Base-by-base conservation (phyloP, 345 rosid genomes). In the Erodium maritimum region DNA sequence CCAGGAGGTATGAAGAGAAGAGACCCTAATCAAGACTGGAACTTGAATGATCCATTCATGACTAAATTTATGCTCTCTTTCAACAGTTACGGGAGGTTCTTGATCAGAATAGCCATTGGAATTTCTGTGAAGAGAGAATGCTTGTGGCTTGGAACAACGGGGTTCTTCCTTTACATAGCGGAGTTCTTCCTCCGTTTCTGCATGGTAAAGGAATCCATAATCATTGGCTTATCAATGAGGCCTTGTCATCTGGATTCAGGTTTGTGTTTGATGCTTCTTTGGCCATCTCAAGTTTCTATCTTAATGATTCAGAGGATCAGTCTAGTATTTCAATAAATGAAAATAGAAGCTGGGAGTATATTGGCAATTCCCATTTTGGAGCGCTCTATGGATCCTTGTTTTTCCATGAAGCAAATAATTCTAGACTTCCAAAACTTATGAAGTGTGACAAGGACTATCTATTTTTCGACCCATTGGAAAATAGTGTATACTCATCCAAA, bases 131-230 rank as follows among this genome's bases (percentile, higher is more conserved):
- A 29, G 68, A 72, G 64, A 83, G 64, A 66, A 67, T 79, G 82
- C 68, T 87, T 33, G 54, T 80, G 71, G 99, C 96, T 3, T 93
- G 96, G 99, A 93, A 85, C 71, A 77, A 67, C 25, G 62, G 72
- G 19, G 78, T 72, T 55, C 1, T 64, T 14, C 88, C 91, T 19
- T 77, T 86, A 57, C 79, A 89, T 52, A 73, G 80, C 58, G 94
- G 88, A 54, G 86, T 83, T 6, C 75, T 86, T 66, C 99, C 99
- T 37, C 94, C 96, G 51, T 93, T 93, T 70, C 68, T 93, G 63
- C 85, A 66, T 54, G 85, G 84, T 55, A 83, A 81, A 63, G 91
- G 91, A 56, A 75, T 75, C 63, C 74, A 85, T 59, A 77, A 74
- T 50, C 79, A 65, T 53, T 89, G 94, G 96, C 63, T 86, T 65